Evolutionary conservation across 192 early-diverging fungal species (phyloP).

Genomic region (Coemansia sp.): DNA sequence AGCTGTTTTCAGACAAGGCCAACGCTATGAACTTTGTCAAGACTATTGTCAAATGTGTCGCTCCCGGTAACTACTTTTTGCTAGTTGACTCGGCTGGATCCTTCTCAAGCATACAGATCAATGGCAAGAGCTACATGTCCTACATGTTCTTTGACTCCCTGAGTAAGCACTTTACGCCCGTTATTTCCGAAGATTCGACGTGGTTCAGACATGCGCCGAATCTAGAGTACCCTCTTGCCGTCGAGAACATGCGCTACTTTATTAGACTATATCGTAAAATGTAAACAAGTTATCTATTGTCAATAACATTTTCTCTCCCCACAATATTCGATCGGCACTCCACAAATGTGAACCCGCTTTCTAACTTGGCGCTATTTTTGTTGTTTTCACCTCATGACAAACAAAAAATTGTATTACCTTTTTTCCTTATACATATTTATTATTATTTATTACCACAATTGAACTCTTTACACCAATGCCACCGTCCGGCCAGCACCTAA

Average conservation of each 20-base stretch:
- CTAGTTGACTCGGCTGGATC: conserved; percentile 91
- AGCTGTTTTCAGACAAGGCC: conserved; percentile 79
- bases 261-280: conserved; percentile 78
- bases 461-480: conserved; percentile 16
- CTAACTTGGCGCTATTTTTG: not conserved
- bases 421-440: not conserved
- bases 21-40: conserved; percentile 78
- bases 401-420: not conserved
- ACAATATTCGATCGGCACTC: not conserved
- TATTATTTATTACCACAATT: not conserved
- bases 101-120: conserved; percentile 84
- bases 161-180: conserved; percentile 61
- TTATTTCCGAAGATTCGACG: conserved; percentile 69
- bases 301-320: not conserved
- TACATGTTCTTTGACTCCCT: conserved; percentile 87
- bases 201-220: conserved; percentile 75
- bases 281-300: conserved; percentile 21
- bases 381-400: not conserved
- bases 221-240: conserved; percentile 73
- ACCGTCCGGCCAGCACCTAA: conserved; percentile 44
- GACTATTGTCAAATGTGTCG: conserved; percentile 65
- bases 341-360: not conserved
- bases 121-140: conserved; percentile 81
- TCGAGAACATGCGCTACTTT: conserved; percentile 95
- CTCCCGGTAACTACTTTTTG: conserved; percentile 68